phyloP scores from a whole-genome alignment of 768 basidiomycete genomes.

The Pleurotus pulmonarius region DNA sequence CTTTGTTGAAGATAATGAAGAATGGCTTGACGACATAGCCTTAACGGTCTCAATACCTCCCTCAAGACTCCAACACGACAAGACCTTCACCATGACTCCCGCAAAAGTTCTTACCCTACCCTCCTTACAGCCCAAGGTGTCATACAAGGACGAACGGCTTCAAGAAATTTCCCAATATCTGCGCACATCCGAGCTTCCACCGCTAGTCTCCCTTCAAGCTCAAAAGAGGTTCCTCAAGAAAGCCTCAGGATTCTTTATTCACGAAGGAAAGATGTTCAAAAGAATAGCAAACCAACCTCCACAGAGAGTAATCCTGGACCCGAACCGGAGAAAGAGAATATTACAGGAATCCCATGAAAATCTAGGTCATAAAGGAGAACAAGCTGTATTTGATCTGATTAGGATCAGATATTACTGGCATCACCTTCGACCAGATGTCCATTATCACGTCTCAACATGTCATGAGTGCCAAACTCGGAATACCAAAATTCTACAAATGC shows the following conservation, averaged over 20 bases:
- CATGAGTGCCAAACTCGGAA: too few relatives aligned
- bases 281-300: constrained; percentile 4
- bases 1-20: constrained; percentile 21
- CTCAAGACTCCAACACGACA: neutral
- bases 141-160: neutral
- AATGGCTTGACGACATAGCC: constrained; percentile 11
- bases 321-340: constrained; percentile 6
- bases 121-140: neutral
- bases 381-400: constrained; percentile 12
- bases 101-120: neutral
- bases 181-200: constrained; percentile 9
- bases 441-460: too few relatives aligned
- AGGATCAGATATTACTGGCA: constrained; percentile 24
- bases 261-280: constrained; percentile 11
- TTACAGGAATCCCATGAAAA: constrained; percentile 18
- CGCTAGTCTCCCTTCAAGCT: neutral
- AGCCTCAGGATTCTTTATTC: constrained; percentile 11
- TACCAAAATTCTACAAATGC: too few relatives aligned
- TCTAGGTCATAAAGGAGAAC: constrained; percentile 19
- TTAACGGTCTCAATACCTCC: neutral
- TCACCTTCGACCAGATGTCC: neutral
- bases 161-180: constrained; percentile 12
- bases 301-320: constrained; percentile 14
- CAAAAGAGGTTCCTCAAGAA: constrained; percentile 9
- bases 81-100: neutral